Conservation (phyloP, 2,329 filamentous ascomycete genomes). For the Xylaria sp. region DNA sequence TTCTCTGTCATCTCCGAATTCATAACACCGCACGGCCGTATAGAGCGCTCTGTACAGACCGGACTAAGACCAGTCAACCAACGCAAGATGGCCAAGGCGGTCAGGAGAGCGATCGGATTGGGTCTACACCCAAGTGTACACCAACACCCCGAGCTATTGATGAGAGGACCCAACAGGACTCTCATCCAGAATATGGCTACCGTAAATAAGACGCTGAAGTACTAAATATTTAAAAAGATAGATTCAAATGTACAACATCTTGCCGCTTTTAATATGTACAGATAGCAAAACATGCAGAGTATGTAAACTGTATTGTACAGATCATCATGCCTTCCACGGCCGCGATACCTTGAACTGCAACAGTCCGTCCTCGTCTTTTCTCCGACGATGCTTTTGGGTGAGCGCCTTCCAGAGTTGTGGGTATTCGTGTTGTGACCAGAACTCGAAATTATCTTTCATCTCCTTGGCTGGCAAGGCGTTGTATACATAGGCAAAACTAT, state of each 20-base stretch:
- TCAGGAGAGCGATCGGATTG: constrained; percentile 86
- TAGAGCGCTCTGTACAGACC: constrained; percentile 79
- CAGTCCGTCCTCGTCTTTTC: constrained; percentile 56
- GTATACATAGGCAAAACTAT: constrained; percentile 75
- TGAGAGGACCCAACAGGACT: constrained; percentile 44
- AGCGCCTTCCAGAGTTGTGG: constrained; percentile 76
- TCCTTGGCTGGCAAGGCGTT: constrained; percentile 75
- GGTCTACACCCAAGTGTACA: constrained; percentile 94
- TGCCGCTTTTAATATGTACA: constrained; percentile 47
- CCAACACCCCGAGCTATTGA: constrained; percentile 83
- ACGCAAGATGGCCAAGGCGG: constrained; percentile 90
- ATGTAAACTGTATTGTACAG: constrained; percentile 49
- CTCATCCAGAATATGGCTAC: constrained; percentile 38
- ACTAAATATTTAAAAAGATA: neutral
- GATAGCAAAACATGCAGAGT: constrained; percentile 42
- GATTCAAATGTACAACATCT: constrained; percentile 43
- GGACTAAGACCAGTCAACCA: constrained; percentile 90
- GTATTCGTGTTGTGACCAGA: constrained; percentile 77
- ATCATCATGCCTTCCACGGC: constrained; percentile 58
- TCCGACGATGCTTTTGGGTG: constrained; percentile 60
- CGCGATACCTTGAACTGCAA: constrained; percentile 62
- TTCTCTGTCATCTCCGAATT: constrained; percentile 92
- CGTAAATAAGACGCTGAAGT: constrained; percentile 29
- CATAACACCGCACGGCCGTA: constrained; percentile 84
- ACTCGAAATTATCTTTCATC: constrained; percentile 75